Evolutionary conservation across 2,329 filamentous ascomycete species (phyloP).

Genomic region (Colletotrichum viniferum): DNA sequence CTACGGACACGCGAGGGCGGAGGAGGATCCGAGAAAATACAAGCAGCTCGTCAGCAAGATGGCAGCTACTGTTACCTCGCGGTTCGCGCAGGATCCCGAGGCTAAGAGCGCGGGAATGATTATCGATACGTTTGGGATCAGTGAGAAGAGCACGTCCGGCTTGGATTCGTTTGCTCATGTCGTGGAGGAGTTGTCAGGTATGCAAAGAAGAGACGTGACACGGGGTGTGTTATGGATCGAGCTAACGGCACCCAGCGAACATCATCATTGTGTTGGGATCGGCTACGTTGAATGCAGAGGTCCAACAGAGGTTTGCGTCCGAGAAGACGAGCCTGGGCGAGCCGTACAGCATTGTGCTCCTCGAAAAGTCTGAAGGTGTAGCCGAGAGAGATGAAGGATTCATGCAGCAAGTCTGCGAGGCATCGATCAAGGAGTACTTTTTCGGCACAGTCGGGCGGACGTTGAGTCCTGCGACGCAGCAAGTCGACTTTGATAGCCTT

Average conservation of each 20-base stretch:
- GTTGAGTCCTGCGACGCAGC: conserved; percentile 86
- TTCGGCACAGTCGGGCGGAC: conserved; percentile 81
- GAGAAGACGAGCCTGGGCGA: conserved; percentile 66
- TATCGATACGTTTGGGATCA: conserved; percentile 79
- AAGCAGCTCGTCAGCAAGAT: conserved; percentile 76
- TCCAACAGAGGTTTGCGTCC: conserved; percentile 70
- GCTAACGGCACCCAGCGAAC: conserved; percentile 67
- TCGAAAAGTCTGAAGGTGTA: conserved; percentile 86
- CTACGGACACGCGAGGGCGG: conserved; percentile 75
- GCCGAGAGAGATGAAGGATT: conserved; percentile 76
- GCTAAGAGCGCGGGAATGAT: conserved; percentile 79
- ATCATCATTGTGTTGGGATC: conserved; percentile 84
- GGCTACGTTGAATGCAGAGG: conserved; percentile 74
- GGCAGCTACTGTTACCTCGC: conserved; percentile 77
- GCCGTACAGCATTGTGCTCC: conserved; percentile 73
- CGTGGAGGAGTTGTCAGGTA: conserved; percentile 58
- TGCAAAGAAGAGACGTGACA: background rate
- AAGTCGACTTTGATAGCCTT: conserved; percentile 77
- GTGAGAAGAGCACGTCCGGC: conserved; percentile 67
- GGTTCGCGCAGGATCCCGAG: conserved; percentile 75
- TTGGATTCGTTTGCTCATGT: conserved; percentile 85
- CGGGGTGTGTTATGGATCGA: too few relatives aligned
- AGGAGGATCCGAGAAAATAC: conserved; percentile 76
- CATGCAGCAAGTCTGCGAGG: conserved; percentile 75
- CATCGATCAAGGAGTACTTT: conserved; percentile 89